Evolutionary conservation across 176 grass and related monocot species (phyloP).

Genomic region (Aegilops sharonensis): DNA sequence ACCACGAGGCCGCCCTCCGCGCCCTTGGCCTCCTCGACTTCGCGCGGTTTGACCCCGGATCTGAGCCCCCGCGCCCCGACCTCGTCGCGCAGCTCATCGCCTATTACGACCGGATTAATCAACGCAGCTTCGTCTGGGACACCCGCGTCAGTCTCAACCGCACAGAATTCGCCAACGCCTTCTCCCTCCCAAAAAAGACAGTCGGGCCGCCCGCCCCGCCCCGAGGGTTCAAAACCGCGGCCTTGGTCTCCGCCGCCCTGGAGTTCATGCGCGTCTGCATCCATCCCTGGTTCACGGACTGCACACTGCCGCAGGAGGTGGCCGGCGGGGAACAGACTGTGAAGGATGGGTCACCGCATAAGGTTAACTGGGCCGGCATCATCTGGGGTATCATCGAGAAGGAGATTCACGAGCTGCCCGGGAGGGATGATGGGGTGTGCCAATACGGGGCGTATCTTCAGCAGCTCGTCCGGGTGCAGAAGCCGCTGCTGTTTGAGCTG

Average conservation of each 20-base stretch:
- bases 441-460: conserved; percentile 76
- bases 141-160: conserved; percentile 51
- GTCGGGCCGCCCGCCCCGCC: conserved; percentile 9
- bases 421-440: conserved; percentile 44
- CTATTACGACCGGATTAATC: conserved; percentile 53
- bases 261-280: conserved; percentile 64
- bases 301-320: conserved; percentile 67
- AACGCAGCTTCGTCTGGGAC: conserved; percentile 67
- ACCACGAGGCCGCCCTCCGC: conserved; percentile 58
- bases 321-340: conserved; percentile 54
- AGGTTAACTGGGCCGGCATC: conserved; percentile 77
- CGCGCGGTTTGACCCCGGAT: conserved; percentile 41
- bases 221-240: conserved; percentile 27
- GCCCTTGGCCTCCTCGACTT: conserved; percentile 72
- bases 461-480: conserved; percentile 56
- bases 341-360: conserved; percentile 59
- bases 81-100: conserved; percentile 59
- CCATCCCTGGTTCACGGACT: conserved; percentile 58
- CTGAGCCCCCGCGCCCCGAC: conserved; percentile 46
- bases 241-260: conserved; percentile 32
- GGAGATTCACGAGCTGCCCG: conserved; percentile 64
- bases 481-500: conserved; percentile 43
- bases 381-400: conserved; percentile 88
- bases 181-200: conserved; percentile 55
- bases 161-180: conserved; percentile 38